phyloP scores from a whole-genome alignment of 148 eudicot genomes.

The Cornus kousa region DNA sequence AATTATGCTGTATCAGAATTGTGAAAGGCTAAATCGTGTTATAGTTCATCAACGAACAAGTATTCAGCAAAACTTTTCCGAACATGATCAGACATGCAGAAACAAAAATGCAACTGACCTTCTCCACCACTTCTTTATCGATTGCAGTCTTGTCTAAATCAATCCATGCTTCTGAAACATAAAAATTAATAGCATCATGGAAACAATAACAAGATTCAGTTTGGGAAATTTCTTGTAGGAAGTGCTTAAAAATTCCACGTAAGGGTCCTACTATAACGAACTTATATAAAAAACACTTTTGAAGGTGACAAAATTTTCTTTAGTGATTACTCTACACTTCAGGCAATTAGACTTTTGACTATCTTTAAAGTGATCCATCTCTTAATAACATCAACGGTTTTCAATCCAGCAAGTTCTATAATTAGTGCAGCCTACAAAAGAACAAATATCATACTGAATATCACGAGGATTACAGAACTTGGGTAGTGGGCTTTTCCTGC shows the following conservation, averaged over 20 bases:
- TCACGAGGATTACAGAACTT: too few species aligned
- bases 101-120: conserved; percentile 41
- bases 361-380: neutral
- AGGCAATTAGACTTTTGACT: neutral
- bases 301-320: neutral
- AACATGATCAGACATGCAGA: neutral
- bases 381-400: neutral
- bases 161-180: conserved; percentile 60
- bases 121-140: conserved; percentile 80
- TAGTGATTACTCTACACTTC: neutral
- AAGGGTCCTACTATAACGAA: neutral
- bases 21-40: neutral
- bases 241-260: neutral
- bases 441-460: too few species aligned
- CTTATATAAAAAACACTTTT: neutral
- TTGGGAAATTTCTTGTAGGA: neutral
- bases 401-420: neutral
- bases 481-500: neutral
- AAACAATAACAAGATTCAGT: neutral
- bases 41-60: neutral
- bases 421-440: too few species aligned
- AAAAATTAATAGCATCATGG: neutral
- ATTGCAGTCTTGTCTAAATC: conserved; percentile 58
- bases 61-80: neutral
- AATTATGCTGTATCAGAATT: too few species aligned